These are phyloP conservation scores for Lasiodiplodia gonubiensis DNA, from an alignment of 2,329 filamentous ascomycete species.

Conservation along the genomic window DNA sequence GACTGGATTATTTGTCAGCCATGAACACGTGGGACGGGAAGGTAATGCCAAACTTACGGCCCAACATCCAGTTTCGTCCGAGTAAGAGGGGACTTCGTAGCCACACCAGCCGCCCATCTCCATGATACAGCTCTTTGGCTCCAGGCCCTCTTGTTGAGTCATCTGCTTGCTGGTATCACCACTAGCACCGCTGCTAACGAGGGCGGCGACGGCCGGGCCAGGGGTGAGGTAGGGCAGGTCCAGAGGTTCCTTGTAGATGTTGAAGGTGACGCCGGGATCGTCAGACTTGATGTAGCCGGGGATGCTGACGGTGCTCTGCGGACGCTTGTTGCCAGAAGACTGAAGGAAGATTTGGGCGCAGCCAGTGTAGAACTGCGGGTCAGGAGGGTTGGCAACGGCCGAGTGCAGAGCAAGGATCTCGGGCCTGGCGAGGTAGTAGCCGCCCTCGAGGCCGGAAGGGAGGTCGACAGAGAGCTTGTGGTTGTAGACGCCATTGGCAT, in stretches of 20 bases:
- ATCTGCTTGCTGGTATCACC: constrained; percentile 25
- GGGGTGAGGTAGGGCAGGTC: constrained; percentile 63
- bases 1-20: constrained; percentile 31
- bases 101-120: constrained; percentile 78
- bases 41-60: constrained; percentile 39
- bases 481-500: constrained; percentile 59
- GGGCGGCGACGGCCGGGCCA: constrained; percentile 62
- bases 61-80: constrained; percentile 65
- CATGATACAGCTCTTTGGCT: constrained; percentile 63
- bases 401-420: constrained; percentile 74
- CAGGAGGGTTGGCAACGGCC: constrained; percentile 59
- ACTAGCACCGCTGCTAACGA: constrained; percentile 42
- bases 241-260: constrained; percentile 64
- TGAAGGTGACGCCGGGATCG: constrained; percentile 64
- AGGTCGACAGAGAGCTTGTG: constrained; percentile 64
- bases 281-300: constrained; percentile 66
- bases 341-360: constrained; percentile 74
- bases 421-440: constrained; percentile 73
- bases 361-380: constrained; percentile 73
- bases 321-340: constrained; percentile 54
- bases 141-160: constrained; percentile 55
- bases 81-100: constrained; percentile 64
- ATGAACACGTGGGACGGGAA: not conserved
- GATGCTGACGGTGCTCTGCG: constrained; percentile 65
- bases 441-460: constrained; percentile 65